Base-by-base conservation (phyloP, 2,329 filamentous ascomycete species). In the Scorias spongiosa region DNA sequence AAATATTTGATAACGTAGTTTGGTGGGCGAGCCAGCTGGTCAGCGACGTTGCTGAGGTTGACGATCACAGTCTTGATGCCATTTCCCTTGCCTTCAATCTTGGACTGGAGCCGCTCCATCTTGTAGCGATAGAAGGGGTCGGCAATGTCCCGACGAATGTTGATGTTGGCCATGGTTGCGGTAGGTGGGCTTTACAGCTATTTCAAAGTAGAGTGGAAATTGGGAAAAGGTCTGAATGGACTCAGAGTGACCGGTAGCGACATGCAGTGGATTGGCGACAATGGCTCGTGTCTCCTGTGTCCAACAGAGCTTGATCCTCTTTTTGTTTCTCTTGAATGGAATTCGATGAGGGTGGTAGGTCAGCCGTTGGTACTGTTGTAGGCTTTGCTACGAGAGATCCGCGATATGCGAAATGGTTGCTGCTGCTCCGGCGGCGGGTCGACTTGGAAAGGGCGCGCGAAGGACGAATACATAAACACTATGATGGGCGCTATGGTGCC, bases 91-190 rank as follows among this genome's bases (percentile, higher is more conserved):
- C 91, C 91, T 72, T 98, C 91, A 59, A 98, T 93, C 76, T 98
- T 98, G 66, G 91, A 94, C 75, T 93, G 86, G 64, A 98, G 74
- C 58, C 80, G 82, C 73, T 96, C 91, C 91, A 98, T 98, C 80
- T 98, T 98, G 81, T 98, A 98, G 67, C 91, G 91, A 74, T 98
- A 98, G 80, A 95, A 98, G 70, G 83, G 83, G 72, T 98, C 91
- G 74, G 81, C 82, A 72, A 94, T 82, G 83, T 96, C 89, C 69
- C 85, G 86, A 69, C 88, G 88, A 70, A 96, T 88, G 71, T 98
- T 98, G 78, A 98, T 75, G 72, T 85, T 88, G 76, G 85, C 81
- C 91, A 96, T 96, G 69, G 59, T 87, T 78, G 71, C 70, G 69
- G 67, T 70, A 39, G 15, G 41, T 40, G 28, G 45, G 26, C 42